phyloP scores from a whole-genome alignment of 345 rosid species.

The Arabidopsis suecica region DNA sequence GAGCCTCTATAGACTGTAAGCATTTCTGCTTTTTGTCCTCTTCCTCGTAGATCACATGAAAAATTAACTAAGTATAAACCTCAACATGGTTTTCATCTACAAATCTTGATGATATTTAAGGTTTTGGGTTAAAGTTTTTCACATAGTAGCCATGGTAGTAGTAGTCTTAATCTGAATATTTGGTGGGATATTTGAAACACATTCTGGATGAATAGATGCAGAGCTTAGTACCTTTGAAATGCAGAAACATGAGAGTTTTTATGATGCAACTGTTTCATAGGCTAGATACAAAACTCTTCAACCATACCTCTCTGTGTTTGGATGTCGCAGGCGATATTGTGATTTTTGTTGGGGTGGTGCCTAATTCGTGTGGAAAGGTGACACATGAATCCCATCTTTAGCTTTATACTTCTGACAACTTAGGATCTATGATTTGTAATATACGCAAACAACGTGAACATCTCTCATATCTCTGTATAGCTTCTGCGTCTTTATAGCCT shows the following conservation, averaged over 20 bases:
- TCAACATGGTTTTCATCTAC: background rate
- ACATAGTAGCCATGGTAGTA: background rate
- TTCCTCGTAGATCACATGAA: background rate
- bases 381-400: conserved; percentile 59
- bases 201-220: background rate
- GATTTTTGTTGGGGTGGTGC: conserved; percentile 57
- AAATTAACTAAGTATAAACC: background rate
- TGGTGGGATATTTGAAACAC: background rate
- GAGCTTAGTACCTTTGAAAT: background rate
- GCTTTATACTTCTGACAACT: conserved; percentile 24
- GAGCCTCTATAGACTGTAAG: background rate
- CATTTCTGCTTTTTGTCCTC: background rate
- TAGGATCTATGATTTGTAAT: conserved; percentile 28
- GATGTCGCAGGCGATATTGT: conserved; percentile 63
- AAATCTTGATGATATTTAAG: background rate
- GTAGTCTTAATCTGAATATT: conserved; percentile 2
- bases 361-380: conserved; percentile 60
- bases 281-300: conserved; percentile 50
- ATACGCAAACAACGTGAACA: background rate
- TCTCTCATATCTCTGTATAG: background rate
- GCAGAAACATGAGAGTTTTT: conserved; percentile 5
- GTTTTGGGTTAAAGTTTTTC: background rate
- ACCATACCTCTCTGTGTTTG: conserved; percentile 67
- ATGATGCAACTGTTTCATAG: conserved; percentile 39
- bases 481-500: background rate